phyloP scores from a whole-genome alignment of 177 flowering plant species.

The Vitis hybrid region DNA sequence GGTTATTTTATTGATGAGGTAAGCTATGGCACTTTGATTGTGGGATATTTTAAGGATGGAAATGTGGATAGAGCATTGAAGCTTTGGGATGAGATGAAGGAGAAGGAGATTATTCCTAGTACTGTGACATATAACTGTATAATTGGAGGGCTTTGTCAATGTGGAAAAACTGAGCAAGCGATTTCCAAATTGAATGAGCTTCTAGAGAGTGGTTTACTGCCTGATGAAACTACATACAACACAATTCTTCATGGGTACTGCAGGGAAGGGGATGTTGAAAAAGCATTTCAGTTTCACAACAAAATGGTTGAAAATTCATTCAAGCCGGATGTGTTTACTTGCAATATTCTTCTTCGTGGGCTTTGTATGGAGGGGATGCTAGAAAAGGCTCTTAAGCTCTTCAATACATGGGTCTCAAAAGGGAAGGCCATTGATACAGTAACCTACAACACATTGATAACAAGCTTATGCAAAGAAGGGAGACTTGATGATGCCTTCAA shows the following conservation, averaged over 20 bases:
- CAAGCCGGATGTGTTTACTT: conserved; percentile 64
- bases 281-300: conserved; percentile 78
- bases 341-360: conserved; percentile 76
- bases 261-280: conserved; percentile 64
- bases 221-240: conserved; percentile 83
- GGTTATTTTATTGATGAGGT: conserved; percentile 69
- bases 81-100: conserved; percentile 81
- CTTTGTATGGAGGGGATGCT: conserved; percentile 67
- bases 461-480: conserved; percentile 58
- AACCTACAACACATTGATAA: conserved; percentile 69
- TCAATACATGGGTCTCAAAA: conserved; percentile 56
- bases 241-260: conserved; percentile 80
- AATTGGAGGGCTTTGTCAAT: conserved; percentile 70
- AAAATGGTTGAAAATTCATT: conserved; percentile 70
- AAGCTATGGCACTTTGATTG: conserved; percentile 72
- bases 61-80: conserved; percentile 55
- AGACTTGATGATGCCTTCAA: conserved; percentile 57
- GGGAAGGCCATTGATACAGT: conserved; percentile 64
- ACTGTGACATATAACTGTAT: conserved; percentile 59
- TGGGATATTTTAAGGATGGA: conserved; percentile 56
- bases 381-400: conserved; percentile 79
- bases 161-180: conserved; percentile 58
- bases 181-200: conserved; percentile 68
- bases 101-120: conserved; percentile 58
- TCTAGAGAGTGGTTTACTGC: conserved; percentile 60